phyloP scores from a whole-genome alignment of 2,329 filamentous ascomycete species.

The Onygena corvina region DNA sequence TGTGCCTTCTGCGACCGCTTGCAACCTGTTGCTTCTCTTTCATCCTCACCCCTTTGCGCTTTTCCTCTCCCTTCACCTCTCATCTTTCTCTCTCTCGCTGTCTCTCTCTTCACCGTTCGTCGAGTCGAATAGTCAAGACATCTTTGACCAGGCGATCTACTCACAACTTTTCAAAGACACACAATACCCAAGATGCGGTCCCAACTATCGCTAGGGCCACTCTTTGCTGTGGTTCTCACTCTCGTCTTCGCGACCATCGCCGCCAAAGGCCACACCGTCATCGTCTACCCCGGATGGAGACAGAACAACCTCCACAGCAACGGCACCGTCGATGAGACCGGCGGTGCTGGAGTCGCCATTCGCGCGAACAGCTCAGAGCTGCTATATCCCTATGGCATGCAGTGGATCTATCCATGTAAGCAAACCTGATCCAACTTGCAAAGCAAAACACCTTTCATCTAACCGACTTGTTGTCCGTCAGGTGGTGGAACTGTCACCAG shows the following conservation, averaged over 20 bases:
- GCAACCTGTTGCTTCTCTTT: too few relatives aligned
- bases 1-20: too few relatives aligned
- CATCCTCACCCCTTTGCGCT: too few relatives aligned
- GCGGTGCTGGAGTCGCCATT: constrained; percentile 37
- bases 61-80: too few relatives aligned
- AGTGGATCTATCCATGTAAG: constrained; percentile 92
- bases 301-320: constrained; percentile 76
- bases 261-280: constrained; percentile 54
- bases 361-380: constrained; percentile 33
- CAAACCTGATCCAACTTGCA: constrained; percentile 14
- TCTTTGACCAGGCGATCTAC: neutral
- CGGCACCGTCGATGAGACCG: constrained; percentile 41
- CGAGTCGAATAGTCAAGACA: too few relatives aligned
- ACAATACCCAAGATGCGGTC: constrained; percentile 20
- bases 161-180: neutral
- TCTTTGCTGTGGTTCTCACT: constrained; percentile 22
- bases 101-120: too few relatives aligned
- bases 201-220: constrained; percentile 21
- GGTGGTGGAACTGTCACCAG: constrained; percentile 72
- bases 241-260: constrained; percentile 29
- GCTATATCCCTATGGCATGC: constrained; percentile 73
- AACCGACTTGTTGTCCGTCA: constrained; percentile 28
- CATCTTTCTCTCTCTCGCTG: too few relatives aligned
- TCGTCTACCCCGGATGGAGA: constrained; percentile 76
- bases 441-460: neutral